Evolutionary conservation across 163 green algal genomes (phyloP).

Genomic region (Scenedesmus sp.): DNA sequence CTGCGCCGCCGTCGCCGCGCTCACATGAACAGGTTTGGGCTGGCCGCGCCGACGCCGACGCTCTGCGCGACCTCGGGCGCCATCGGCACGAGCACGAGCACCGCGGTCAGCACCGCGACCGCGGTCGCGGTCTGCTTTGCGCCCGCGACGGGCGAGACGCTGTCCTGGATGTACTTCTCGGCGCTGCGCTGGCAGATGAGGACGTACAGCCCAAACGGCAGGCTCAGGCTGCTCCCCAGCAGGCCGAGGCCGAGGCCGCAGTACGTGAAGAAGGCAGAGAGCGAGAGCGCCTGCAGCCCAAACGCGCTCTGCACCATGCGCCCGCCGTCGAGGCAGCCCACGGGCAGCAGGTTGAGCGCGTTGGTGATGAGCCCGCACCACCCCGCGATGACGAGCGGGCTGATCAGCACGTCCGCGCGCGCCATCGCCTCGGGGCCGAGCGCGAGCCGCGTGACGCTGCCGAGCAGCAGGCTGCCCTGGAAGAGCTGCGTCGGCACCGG

Average conservation of each 20-base stretch:
- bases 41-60: constrained; percentile 56
- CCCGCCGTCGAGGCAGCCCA: constrained; percentile 89
- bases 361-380: constrained; percentile 92
- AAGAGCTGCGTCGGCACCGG: constrained; percentile 83
- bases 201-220: constrained; percentile 93
- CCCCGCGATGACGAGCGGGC: constrained; percentile 76
- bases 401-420: constrained; percentile 55
- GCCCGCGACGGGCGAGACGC: constrained; percentile 56
- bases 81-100: constrained; percentile 76
- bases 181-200: constrained; percentile 85
- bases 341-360: constrained; percentile 90
- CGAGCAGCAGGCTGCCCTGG: constrained; percentile 83
- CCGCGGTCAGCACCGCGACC: constrained; percentile 61
- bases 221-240: constrained; percentile 77
- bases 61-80: constrained; percentile 68
- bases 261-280: constrained; percentile 90
- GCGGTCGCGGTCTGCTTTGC: constrained; percentile 52
- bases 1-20: not conserved
- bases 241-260: constrained; percentile 89
- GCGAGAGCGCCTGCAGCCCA: constrained; percentile 65
- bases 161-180: constrained; percentile 81
- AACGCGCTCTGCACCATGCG: constrained; percentile 83
- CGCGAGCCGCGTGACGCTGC: constrained; percentile 59
- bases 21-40: constrained; percentile 44
- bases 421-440: constrained; percentile 59